A percentile compares a stretch with the other conserved stretches of the same genome.
Conservation (phyloP, 2,329 filamentous ascomycete species). For the Pestalotiopsis fici region DNA sequence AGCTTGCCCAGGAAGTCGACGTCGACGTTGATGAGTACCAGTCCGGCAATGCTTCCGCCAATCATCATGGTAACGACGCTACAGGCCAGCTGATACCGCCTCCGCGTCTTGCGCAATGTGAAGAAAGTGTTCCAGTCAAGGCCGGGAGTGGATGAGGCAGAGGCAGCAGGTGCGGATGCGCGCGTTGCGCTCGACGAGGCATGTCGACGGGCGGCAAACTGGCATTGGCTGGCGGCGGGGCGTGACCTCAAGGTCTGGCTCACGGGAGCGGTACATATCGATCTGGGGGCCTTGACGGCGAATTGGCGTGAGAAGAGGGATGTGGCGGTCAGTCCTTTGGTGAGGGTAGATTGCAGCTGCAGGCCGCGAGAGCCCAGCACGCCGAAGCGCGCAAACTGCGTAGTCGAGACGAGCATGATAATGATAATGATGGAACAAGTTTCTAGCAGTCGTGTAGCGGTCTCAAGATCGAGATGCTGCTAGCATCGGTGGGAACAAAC, state of each 20-base stretch:
- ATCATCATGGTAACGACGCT: conserved; percentile 66
- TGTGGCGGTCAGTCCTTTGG: conserved; percentile 21
- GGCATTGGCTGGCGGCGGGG: conserved; percentile 20
- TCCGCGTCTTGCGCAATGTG: conserved; percentile 80
- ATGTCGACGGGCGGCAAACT: conserved; percentile 24
- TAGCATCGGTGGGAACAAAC: background rate
- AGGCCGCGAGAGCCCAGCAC: conserved; percentile 26
- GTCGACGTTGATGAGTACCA: conserved; percentile 69
- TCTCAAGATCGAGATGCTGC: background rate
- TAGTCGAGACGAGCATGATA: conserved; percentile 11
- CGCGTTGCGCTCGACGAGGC: conserved; percentile 27
- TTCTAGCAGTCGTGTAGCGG: background rate
- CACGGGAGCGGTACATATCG: background rate
- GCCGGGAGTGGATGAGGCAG: conserved; percentile 24
- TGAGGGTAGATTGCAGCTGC: conserved; percentile 24
- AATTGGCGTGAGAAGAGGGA: conserved; percentile 22
- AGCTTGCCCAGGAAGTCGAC: conserved; percentile 73
- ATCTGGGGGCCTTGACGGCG: conserved; percentile 14
- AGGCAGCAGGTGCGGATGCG: conserved; percentile 14
- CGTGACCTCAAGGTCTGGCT: conserved; percentile 7
- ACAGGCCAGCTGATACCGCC: conserved; percentile 79
- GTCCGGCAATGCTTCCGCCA: conserved; percentile 62
- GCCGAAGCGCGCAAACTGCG: conserved; percentile 26
- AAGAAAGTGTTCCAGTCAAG: conserved; percentile 94
- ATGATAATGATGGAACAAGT: background rate